Base-by-base conservation (phyloP, 2,329 filamentous ascomycete species). In the Nemania serpens region DNA sequence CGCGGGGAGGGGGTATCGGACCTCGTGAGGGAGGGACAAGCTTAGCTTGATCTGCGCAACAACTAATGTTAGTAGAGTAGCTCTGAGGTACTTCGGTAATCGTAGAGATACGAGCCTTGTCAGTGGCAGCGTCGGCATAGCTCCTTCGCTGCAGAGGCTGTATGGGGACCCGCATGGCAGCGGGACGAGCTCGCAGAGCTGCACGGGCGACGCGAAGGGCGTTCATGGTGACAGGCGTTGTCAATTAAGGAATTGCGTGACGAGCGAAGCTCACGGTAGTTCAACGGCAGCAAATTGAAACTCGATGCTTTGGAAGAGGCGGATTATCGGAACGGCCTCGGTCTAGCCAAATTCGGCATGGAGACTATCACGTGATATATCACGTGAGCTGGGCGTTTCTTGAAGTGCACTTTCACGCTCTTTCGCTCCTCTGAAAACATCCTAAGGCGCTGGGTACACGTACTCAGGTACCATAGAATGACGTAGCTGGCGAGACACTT, bases 11-110 rank as follows among this genome's bases (percentile, higher is more conserved):
- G 18, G 15, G 18, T n/a, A 52, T 75, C 91, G 81, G 92, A 98
- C 95, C 93, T 97, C 91, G 83, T 98, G 94, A 82, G 95, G 95
- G 73, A 99, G 91, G 78, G 91, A 88, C 83, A 99, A 85, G 85
- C 92, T 97, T 83, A 99, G 89, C 89, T 96, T 96, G 86, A 99
- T 96, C 87, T 89, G 71, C 62, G 43, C 33, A 64, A 63, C 18
- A 7, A 18, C 33, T 13, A 13, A 20, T 46, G 69, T 76, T 69
- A 76, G 74, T 64, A 66, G 68, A 55, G 65, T 52, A 63, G 46
- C 36, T 60, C 33, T 51, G 13, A 22, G 33, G 51, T 29, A 29
- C 25, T 29, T 29, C 48, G 25, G 15, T 13, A 13, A 29, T 29
- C 25, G 25, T 15, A 50, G 54, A 47, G 13, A 41, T 42, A 66